These are phyloP conservation scores for Penicillium crustosum DNA, from an alignment of 2,329 filamentous ascomycete species.

Conservation along the genomic window DNA sequence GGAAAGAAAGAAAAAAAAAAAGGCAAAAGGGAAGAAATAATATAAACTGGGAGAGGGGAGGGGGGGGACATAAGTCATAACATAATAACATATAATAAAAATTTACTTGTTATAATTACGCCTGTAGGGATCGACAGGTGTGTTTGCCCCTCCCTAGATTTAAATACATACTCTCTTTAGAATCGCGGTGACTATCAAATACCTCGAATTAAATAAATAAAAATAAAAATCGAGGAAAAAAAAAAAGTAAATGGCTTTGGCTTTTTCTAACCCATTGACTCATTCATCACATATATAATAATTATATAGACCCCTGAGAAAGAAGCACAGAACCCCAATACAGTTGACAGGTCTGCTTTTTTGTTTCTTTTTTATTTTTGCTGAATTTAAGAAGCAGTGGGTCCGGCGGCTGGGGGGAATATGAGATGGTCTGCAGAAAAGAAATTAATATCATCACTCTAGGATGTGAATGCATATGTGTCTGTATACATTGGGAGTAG, in stretches of 20 bases:
- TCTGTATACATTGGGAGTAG: neutral
- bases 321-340: neutral
- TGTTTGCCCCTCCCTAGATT: conserved; percentile 27
- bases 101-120: conserved; percentile 2
- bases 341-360: conserved; percentile 34
- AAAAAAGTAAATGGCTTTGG: neutral
- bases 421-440: conserved; percentile 6
- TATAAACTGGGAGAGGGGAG: neutral
- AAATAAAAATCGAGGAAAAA: neutral
- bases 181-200: neutral
- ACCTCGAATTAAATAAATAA: neutral
- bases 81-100: conserved; percentile 6
- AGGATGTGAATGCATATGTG: neutral
- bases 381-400: conserved; percentile 2
- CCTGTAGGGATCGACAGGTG: conserved; percentile 16
- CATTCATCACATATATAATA: neutral
- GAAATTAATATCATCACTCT: neutral
- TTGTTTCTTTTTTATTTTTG: conserved; percentile 7
- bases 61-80: neutral
- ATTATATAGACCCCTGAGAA: conserved; percentile 1
- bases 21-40: neutral
- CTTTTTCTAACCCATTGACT: neutral
- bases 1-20: neutral
- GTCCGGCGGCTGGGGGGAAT: conserved; percentile 9
- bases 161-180: neutral